Percentiles rank a stretch among this genome's conserved stretches.
Conservation (phyloP, 2,329 filamentous ascomycete genomes). For the Fusarium anguioides region DNA sequence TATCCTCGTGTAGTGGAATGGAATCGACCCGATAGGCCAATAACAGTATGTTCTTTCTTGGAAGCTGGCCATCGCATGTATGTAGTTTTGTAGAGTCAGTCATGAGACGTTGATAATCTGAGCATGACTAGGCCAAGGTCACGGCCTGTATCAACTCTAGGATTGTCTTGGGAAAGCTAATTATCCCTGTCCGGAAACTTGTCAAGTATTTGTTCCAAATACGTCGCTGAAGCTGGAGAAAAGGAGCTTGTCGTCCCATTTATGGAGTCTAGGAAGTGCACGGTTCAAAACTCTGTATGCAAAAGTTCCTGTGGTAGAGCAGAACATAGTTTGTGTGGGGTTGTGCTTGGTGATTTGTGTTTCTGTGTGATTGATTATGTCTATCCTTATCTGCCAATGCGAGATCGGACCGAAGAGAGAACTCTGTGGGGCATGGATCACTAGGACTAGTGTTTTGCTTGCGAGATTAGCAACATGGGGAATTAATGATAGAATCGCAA, state of each 20-base stretch:
- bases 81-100: constrained; percentile 3
- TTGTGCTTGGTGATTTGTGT: constrained; percentile 13
- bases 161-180: not conserved
- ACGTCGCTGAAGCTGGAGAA: not conserved
- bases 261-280: not conserved
- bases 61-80: not conserved
- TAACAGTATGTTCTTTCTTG: not conserved
- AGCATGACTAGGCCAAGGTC: constrained; percentile 8
- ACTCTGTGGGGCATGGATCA: constrained; percentile 22
- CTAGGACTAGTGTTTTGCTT: not conserved
- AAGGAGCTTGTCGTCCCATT: not conserved
- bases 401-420: constrained; percentile 35
- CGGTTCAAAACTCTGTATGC: constrained; percentile 16
- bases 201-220: not conserved
- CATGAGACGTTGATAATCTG: not conserved
- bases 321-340: constrained; percentile 16
- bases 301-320: constrained; percentile 1
- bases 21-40: constrained; percentile 21
- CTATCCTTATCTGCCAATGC: constrained; percentile 26
- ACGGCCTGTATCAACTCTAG: not conserved
- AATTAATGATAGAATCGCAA: not conserved
- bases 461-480: constrained; percentile 7
- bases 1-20: constrained; percentile 10
- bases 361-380: constrained; percentile 24
- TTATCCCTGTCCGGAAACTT: constrained; percentile 6